A percentile compares a stretch with the other conserved stretches of the same genome.
Conservation (phyloP, 495 filamentous ascomycete species). For the Lasiosphaeria miniovina region DNA sequence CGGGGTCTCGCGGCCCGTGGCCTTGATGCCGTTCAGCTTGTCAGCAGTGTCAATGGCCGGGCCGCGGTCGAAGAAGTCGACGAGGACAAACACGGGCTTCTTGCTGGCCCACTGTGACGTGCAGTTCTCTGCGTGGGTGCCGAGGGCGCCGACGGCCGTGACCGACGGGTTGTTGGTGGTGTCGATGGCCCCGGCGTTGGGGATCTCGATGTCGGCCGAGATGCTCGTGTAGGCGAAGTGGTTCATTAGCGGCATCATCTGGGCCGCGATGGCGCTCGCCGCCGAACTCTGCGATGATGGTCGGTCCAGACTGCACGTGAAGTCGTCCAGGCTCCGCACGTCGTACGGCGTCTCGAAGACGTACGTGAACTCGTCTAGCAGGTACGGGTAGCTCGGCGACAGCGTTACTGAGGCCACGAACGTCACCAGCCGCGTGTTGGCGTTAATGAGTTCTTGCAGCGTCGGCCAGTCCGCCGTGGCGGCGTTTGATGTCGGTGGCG, state of each 20-base stretch:
- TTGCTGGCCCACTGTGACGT: slow-evolving; percentile 46
- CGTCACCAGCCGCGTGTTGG: slow-evolving; percentile 58
- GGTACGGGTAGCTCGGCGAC: slow-evolving; percentile 51
- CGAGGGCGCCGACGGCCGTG: slow-evolving; percentile 52
- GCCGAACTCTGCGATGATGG: slow-evolving; percentile 45
- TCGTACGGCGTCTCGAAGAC: slow-evolving; percentile 72
- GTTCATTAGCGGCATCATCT: slow-evolving; percentile 62
- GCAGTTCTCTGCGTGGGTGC: slow-evolving; percentile 55
- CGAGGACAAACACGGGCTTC: slow-evolving; percentile 58
- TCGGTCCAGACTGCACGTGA: slow-evolving; percentile 63
- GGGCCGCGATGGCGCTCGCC: slow-evolving; percentile 41
- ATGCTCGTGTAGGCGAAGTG: slow-evolving; percentile 66
- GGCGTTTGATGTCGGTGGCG: slow-evolving; percentile 42
- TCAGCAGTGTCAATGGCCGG: slow-evolving; percentile 57
- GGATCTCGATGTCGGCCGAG: slow-evolving; percentile 53
- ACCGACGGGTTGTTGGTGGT: slow-evolving; percentile 54
- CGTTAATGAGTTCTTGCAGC: slow-evolving; percentile 56
- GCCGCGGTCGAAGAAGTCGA: slow-evolving; percentile 67
- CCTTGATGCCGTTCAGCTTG: slow-evolving; percentile 55
- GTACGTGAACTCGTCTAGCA: slow-evolving; percentile 67
- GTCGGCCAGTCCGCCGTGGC: slow-evolving; percentile 59
- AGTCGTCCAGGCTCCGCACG: slow-evolving; percentile 47
- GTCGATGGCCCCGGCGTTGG: slow-evolving; percentile 50
- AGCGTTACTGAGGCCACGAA: slow-evolving; percentile 59
- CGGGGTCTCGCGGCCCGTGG: slow-evolving; percentile 8